A percentile compares a stretch with the other conserved stretches of the same genome.
Evolutionary conservation across 768 basidiomycete genomes (phyloP).

Genomic region (Multifurca ochricompacta): DNA sequence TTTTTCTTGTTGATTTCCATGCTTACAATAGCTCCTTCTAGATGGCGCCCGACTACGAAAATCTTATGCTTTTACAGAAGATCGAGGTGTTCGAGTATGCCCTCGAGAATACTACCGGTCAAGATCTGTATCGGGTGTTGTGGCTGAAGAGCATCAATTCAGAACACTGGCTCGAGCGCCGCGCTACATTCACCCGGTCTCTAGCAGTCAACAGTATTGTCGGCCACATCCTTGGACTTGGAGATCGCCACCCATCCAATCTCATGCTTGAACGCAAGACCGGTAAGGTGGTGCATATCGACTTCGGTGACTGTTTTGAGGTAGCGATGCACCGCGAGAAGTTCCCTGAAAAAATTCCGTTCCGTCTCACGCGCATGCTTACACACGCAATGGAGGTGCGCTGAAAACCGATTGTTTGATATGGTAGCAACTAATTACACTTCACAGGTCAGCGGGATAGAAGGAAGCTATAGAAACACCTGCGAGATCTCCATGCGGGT

Average conservation of each 20-base stretch:
- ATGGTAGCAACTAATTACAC: background rate
- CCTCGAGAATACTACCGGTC: conserved; percentile 95
- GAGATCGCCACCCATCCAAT: conserved; percentile 98
- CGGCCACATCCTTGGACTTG: conserved; percentile 93
- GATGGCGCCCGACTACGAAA: conserved; percentile 99
- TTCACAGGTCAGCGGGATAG: conserved; percentile 86
- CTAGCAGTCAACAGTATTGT: conserved; percentile 98
- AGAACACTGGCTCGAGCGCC: conserved; percentile 95
- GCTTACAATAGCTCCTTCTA: conserved; percentile 27
- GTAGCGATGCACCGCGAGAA: conserved; percentile 97
- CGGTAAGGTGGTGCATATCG: conserved; percentile 94
- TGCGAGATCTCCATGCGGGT: conserved; percentile 99
- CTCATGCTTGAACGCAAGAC: conserved; percentile 83
- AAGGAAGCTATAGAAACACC: conserved; percentile 91
- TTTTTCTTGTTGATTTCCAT: background rate
- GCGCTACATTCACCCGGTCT: conserved; percentile 92
- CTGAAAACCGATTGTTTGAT: background rate
- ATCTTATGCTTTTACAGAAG: conserved; percentile 88
- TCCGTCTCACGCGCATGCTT: conserved; percentile 96
- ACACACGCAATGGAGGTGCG: conserved; percentile 98
- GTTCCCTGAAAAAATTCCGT: conserved; percentile 97
- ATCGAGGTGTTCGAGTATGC: conserved; percentile 99
- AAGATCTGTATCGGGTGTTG: conserved; percentile 91
- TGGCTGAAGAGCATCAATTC: conserved; percentile 96
- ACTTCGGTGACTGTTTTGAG: conserved; percentile 98